These are phyloP conservation scores for Pisolithus albus DNA, from an alignment of 768 basidiomycete genomes.

Conservation along the genomic window DNA sequence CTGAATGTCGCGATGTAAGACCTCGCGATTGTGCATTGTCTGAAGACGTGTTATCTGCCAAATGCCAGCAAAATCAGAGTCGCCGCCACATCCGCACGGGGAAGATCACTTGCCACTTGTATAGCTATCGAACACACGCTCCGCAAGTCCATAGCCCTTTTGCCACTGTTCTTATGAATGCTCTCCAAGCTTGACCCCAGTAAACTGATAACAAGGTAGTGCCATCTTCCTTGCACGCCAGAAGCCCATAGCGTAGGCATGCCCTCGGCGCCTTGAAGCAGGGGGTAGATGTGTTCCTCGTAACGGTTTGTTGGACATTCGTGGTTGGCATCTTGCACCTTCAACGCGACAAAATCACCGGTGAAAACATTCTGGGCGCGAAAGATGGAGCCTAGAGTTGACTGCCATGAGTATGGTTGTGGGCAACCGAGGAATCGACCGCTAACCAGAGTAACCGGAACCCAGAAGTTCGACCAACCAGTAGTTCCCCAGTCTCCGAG, in stretches of 20 bases:
- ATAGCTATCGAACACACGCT: conserved; percentile 71
- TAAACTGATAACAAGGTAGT: conserved; percentile 71
- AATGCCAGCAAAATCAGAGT: conserved; percentile 6
- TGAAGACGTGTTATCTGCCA: conserved; percentile 62
- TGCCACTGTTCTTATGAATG: conserved; percentile 49
- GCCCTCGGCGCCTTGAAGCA: conserved; percentile 63
- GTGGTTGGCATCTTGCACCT: conserved; percentile 62
- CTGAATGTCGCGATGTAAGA: conserved; percentile 75
- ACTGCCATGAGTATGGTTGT: neutral
- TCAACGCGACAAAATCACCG: conserved; percentile 59
- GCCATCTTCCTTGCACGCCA: conserved; percentile 52
- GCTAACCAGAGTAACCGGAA: conserved; percentile 66
- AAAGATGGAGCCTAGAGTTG: conserved; percentile 61
- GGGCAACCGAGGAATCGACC: neutral
- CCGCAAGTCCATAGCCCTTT: conserved; percentile 57
- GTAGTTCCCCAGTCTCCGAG: conserved; percentile 50
- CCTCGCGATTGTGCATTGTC: conserved; percentile 66
- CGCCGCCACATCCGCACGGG: neutral
- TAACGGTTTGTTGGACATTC: conserved; percentile 73
- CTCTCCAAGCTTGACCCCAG: conserved; percentile 65
- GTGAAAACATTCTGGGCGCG: conserved; percentile 53
- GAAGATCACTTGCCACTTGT: conserved; percentile 52
- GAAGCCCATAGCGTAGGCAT: conserved; percentile 69
- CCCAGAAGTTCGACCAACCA: conserved; percentile 54
- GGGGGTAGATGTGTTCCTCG: conserved; percentile 62